Percentiles rank a stretch among this genome's conserved stretches.
These are phyloP conservation scores for Fraxinus albicans DNA, from an alignment of 305 asterid genomes.

Conservation along the genomic window DNA sequence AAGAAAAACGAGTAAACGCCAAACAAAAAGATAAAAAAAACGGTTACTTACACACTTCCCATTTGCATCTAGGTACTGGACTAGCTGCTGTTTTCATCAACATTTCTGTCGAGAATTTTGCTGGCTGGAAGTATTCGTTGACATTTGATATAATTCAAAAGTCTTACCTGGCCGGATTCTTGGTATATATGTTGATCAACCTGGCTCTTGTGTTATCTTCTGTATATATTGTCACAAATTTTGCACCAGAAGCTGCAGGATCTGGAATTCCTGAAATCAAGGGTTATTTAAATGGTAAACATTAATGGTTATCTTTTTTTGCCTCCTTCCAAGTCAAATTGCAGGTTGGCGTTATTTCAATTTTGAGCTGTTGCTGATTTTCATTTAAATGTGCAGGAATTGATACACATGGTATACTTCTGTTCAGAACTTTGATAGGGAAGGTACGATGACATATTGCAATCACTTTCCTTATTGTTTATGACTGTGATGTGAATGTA, in stretches of 20 bases:
- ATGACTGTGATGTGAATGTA: constrained; percentile 2
- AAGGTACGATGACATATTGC: constrained; percentile 52
- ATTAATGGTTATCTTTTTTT: neutral
- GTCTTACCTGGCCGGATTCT: constrained; percentile 86
- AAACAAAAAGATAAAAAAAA: neutral
- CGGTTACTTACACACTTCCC: constrained; percentile 10
- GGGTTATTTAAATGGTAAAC: constrained; percentile 90
- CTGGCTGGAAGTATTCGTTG: constrained; percentile 97
- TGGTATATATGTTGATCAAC: constrained; percentile 77
- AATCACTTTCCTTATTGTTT: constrained; percentile 10
- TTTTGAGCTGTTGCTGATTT: constrained; percentile 23
- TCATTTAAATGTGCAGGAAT: constrained; percentile 59
- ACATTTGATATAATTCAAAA: constrained; percentile 88
- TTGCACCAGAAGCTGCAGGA: constrained; percentile 98
- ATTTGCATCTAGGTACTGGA: constrained; percentile 71
- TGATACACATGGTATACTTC: constrained; percentile 93
- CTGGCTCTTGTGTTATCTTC: constrained; percentile 89
- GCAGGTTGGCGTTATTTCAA: neutral
- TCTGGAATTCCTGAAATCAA: constrained; percentile 98
- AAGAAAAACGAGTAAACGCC: neutral
- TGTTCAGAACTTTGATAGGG: constrained; percentile 93
- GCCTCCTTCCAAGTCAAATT: neutral
- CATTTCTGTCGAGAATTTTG: constrained; percentile 94
- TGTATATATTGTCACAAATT: constrained; percentile 74
- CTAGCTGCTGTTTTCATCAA: constrained; percentile 95